A percentile compares a stretch with the other conserved stretches of the same genome.
phyloP scores from a whole-genome alignment of 371 early-diverging fungal genomes.

The Cokeromyces recurvatus region DNA sequence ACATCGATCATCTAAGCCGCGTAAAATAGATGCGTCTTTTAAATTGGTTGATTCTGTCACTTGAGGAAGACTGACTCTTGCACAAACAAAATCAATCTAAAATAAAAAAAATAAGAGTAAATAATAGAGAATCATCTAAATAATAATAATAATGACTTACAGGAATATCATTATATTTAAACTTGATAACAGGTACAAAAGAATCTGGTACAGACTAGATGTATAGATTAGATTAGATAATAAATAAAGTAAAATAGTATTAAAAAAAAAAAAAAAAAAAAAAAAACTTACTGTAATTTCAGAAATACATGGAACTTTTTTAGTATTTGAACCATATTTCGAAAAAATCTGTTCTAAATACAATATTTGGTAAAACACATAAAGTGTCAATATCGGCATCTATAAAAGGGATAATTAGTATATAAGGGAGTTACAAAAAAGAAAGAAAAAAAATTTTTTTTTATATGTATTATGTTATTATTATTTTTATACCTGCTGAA shows the following conservation, averaged over 20 bases:
- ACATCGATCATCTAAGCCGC: conserved; percentile 71
- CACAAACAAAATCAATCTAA: conserved; percentile 86
- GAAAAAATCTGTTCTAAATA: conserved; percentile 83
- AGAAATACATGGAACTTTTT: conserved; percentile 57
- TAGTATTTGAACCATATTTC: conserved; percentile 63
- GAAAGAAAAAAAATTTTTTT: background rate
- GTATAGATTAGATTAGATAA: no score
- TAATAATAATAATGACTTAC: conserved; percentile 31
- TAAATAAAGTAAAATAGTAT: background rate
- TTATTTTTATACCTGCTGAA: conserved; percentile 65
- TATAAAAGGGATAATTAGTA: background rate
- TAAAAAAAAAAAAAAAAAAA: no score
- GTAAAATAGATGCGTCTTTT: conserved; percentile 63
- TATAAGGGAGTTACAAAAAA: background rate
- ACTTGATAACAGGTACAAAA: conserved; percentile 87
- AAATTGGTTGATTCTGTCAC: conserved; percentile 72
- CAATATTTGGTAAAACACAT: conserved; percentile 83
- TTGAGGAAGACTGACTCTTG: conserved; percentile 56
- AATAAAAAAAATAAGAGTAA: background rate
- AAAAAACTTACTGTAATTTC: conserved; percentile 54
- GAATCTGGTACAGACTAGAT: conserved; percentile 65
- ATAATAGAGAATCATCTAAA: background rate
- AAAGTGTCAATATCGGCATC: conserved; percentile 92
- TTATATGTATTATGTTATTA: background rate
- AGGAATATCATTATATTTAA: conserved; percentile 65